Base-by-base conservation (phyloP, 495 filamentous ascomycete species). In the Talaromyces thailandensis region DNA sequence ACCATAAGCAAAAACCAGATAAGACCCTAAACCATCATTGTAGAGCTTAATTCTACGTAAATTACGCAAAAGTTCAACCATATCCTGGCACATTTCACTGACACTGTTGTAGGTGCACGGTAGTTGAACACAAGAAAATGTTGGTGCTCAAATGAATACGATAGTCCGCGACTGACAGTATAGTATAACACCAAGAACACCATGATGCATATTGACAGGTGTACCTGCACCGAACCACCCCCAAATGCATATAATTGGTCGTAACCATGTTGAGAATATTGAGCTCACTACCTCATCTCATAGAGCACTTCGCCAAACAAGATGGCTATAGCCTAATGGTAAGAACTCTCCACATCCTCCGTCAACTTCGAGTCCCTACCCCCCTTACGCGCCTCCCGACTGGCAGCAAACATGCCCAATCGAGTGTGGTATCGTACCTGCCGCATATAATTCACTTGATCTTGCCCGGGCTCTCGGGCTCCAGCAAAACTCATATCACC, bases 371-470 rank as follows among this genome's bases (percentile, higher is more conserved):
- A 57, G 29, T 57, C 55, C 12, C 55, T 35, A 25, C 18, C 8
- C 2, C 24, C 50, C 50, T 57, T 57, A 5, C 35, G 12, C 14
- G 55, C 55, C 43, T 61, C 59, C 11, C 28, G 40, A 16, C 37
- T 40, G 25, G 59, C 25, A 29, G n/a, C 26, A 51, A 50, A 61
- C 43, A 61, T 26, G 25, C 25, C 43, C 5, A 61, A 16, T 8
- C 43, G 25, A 1, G 24, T 52, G 14, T 26, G 23, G 40, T 61
- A 61, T 21, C 59, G 59, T 31, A 61, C 59, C 26, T 51, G 37
- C 25, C 59, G 59, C 59, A 61, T 61, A 52, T 61, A 61, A 31
- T 61, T 48, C 7, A 52, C 3, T 32, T 61, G 59, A 28, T 61
- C 59, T 21, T n/a, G 59, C 12, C 37, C 40, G 1, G 59, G 59